Conservation (phyloP, 2,329 filamentous ascomycete genomes). For the Cladorrhinum sp. region DNA sequence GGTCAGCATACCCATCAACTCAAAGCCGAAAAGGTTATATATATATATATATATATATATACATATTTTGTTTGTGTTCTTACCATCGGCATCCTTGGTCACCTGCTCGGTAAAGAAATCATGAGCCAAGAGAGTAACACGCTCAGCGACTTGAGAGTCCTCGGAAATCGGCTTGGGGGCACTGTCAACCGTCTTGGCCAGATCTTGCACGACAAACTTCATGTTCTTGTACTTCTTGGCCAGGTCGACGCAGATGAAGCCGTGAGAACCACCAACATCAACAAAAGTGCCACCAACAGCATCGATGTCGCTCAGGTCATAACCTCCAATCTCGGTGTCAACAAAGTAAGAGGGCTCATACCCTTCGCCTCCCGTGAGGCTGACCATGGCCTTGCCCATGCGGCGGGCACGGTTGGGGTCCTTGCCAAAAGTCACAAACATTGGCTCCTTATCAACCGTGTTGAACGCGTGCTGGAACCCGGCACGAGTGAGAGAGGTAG, state of each 20-base stretch:
- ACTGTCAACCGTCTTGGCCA: slow-evolving; percentile 46
- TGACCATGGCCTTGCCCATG: slow-evolving; percentile 55
- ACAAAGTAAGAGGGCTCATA: slow-evolving; percentile 54
- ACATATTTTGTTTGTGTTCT: too few species aligned
- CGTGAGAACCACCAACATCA: slow-evolving; percentile 58
- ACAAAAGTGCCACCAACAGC: slow-evolving; percentile 48
- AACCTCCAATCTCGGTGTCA: slow-evolving; percentile 39
- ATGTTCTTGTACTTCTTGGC: slow-evolving; percentile 49
- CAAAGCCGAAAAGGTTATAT: too few species aligned
- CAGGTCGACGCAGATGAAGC: slow-evolving; percentile 54
- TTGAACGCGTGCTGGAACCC: slow-evolving; percentile 52
- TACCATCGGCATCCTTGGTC: slow-evolving; percentile 50
- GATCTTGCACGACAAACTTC: slow-evolving; percentile 55
- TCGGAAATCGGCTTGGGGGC: slow-evolving; percentile 43
- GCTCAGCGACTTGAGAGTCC: slow-evolving; percentile 37
- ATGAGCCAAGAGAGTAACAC: slow-evolving; percentile 47
- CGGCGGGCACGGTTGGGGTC: slow-evolving; percentile 45
- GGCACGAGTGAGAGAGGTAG: slow-evolving; percentile 45
- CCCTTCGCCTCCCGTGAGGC: slow-evolving; percentile 53
- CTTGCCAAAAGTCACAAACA: slow-evolving; percentile 53
- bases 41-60: too few species aligned
- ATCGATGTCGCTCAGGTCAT: slow-evolving; percentile 50
- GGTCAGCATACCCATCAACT: not conserved
- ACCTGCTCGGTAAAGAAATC: slow-evolving; percentile 58
- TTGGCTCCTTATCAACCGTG: slow-evolving; percentile 49